Evolutionary conservation across 257 asterid species (phyloP).

Genomic region (Gardenia jasminoides): DNA sequence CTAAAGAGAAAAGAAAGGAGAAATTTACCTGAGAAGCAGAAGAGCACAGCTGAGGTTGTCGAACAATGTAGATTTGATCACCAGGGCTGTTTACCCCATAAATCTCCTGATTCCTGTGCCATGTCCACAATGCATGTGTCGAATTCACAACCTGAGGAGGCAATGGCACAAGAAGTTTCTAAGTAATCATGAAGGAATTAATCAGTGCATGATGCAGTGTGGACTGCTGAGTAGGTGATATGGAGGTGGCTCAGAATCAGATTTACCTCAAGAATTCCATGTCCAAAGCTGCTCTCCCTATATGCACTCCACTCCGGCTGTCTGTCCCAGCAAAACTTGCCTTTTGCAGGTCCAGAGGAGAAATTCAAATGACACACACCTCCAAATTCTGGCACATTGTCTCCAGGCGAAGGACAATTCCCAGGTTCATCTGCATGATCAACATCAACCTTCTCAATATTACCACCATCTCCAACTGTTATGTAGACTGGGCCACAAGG

Average conservation of each 20-base stretch:
- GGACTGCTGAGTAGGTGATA: not conserved
- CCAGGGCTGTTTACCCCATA: slow-evolving; percentile 57
- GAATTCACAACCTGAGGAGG: slow-evolving; percentile 61
- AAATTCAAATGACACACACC: slow-evolving; percentile 63
- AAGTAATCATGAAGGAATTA: not conserved
- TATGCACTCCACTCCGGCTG: slow-evolving; percentile 97
- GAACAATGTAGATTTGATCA: slow-evolving; percentile 74
- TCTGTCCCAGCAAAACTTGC: slow-evolving; percentile 80
- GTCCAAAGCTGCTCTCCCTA: slow-evolving; percentile 98
- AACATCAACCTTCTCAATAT: slow-evolving; percentile 71
- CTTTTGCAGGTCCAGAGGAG: slow-evolving; percentile 70
- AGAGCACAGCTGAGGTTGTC: slow-evolving; percentile 69
- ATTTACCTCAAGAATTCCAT: slow-evolving; percentile 88
- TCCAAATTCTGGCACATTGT: slow-evolving; percentile 65
- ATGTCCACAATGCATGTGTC: slow-evolving; percentile 83
- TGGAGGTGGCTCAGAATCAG: not conserved
- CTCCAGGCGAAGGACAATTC: slow-evolving; percentile 63
- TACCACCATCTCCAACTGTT: slow-evolving; percentile 91
- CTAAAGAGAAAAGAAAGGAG: not conserved
- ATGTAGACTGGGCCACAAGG: slow-evolving; percentile 79
- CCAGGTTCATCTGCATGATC: slow-evolving; percentile 84
- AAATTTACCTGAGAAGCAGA: slow-evolving; percentile 28
- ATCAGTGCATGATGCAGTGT: too few species aligned
- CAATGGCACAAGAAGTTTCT: not conserved
- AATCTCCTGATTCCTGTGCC: slow-evolving; percentile 88